Percentiles rank a stretch among this genome's conserved stretches.
phyloP scores from a whole-genome alignment of 1,139 yeast species.

The Yamadazyma taylorii region DNA sequence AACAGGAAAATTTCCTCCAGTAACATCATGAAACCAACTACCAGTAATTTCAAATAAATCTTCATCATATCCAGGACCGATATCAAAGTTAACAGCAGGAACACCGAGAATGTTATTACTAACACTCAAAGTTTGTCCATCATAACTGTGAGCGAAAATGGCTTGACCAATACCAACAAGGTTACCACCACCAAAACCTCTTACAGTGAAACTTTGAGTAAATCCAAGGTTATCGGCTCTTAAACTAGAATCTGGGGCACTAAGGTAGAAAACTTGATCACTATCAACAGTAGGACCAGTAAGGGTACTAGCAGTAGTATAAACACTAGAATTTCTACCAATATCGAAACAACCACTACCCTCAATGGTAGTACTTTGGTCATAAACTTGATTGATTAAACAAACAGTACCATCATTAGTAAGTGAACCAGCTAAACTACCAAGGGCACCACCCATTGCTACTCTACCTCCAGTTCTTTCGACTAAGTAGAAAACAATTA shows the following conservation, averaged over 20 bases:
- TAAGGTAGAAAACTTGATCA: constrained; percentile 25
- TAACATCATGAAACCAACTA: constrained; percentile 6
- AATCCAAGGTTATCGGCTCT: constrained; percentile 20
- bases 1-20: constrained; percentile 12
- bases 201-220: constrained; percentile 25
- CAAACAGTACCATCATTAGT: constrained; percentile 33
- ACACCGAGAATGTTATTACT: constrained; percentile 13
- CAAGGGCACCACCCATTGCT: constrained; percentile 20
- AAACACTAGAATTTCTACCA: constrained; percentile 22
- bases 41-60: constrained; percentile 7
- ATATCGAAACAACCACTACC: constrained; percentile 33
- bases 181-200: constrained; percentile 35
- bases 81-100: constrained; percentile 14
- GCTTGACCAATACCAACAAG: constrained; percentile 19
- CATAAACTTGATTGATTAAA: constrained; percentile 23
- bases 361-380: constrained; percentile 22
- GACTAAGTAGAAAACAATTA: constrained; percentile 24
- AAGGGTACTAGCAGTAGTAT: constrained; percentile 19
- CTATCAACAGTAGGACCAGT: constrained; percentile 15
- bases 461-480: constrained; percentile 18
- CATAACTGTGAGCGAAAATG: too few relatives aligned
- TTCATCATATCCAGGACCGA: constrained; percentile 19
- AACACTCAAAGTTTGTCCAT: constrained; percentile 15
- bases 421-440: constrained; percentile 15
- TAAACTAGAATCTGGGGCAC: constrained; percentile 18